Percentiles rank a stretch among this genome's conserved stretches.
Conservation (phyloP, 2,329 filamentous ascomycete genomes). For the Cadophora sp. region DNA sequence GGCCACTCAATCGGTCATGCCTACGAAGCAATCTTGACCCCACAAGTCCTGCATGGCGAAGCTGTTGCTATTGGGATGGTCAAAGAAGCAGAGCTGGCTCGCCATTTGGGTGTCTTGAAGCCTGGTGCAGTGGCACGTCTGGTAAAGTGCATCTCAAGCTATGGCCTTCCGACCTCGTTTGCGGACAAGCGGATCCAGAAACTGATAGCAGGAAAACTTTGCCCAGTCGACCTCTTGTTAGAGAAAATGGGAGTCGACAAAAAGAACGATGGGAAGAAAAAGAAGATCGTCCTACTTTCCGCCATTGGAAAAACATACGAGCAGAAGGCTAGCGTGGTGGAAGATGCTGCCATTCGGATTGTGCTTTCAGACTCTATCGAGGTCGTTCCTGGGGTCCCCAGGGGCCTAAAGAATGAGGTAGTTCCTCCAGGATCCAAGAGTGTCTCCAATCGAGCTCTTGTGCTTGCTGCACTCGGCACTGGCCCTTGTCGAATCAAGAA, state of each 20-base stretch:
- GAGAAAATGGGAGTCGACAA: conserved; percentile 98
- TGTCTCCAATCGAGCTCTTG: conserved; percentile 92
- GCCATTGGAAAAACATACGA: conserved; percentile 90
- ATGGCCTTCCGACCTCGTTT: conserved; percentile 85
- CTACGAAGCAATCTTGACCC: conserved; percentile 92
- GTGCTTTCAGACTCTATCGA: conserved; percentile 81
- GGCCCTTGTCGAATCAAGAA: conserved; percentile 91
- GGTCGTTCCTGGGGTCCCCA: conserved; percentile 75
- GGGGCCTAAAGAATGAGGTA: conserved; percentile 72
- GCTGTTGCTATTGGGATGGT: conserved; percentile 98
- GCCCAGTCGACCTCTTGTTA: conserved; percentile 83
- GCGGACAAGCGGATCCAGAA: conserved; percentile 83
- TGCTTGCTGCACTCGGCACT: conserved; percentile 88
- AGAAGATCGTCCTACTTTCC: conserved; percentile 93
- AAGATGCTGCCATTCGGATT: conserved; percentile 82
- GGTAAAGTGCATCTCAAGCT: conserved; percentile 93
- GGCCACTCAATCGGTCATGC: conserved; percentile 98
- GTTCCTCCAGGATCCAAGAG: conserved; percentile 96
- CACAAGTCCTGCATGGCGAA: conserved; percentile 94
- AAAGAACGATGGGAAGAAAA: conserved; percentile 94
- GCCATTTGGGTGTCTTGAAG: conserved; percentile 84
- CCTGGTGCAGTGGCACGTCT: conserved; percentile 89
- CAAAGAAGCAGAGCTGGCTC: conserved; percentile 92
- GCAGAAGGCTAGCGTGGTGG: conserved; percentile 86
- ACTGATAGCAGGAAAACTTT: conserved; percentile 84